These are phyloP conservation scores for Erodium texanum DNA, from an alignment of 441 rosid species.

Conservation along the genomic window DNA sequence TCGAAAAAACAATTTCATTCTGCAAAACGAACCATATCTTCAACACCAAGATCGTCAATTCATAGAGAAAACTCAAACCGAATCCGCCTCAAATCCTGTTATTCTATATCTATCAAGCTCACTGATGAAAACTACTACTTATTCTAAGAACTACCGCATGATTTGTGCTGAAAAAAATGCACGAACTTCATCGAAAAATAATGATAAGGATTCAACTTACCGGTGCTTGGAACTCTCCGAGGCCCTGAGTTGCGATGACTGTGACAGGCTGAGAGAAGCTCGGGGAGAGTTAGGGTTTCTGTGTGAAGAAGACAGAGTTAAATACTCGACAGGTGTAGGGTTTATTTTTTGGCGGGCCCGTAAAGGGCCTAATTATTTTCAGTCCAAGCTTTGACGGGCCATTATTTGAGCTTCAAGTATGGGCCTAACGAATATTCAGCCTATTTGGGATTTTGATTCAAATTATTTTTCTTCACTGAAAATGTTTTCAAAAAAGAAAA, in stretches of 20 bases:
- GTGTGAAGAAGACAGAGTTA: background rate
- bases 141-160: background rate
- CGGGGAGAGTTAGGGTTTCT: background rate
- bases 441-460: too few relatives aligned
- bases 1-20: background rate
- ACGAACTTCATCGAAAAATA: background rate
- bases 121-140: background rate
- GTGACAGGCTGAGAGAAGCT: too few relatives aligned
- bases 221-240: background rate
- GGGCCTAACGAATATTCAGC: background rate
- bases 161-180: background rate
- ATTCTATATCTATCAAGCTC: background rate
- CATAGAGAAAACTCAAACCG: background rate
- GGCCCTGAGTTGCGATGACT: background rate
- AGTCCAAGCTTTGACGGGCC: background rate
- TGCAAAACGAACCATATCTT: background rate
- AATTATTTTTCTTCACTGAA: too few relatives aligned
- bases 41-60: background rate
- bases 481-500: background rate
- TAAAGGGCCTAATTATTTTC: background rate
- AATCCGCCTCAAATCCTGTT: background rate
- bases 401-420: background rate
- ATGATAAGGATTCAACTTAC: background rate
- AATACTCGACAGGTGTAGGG: slow-evolving; percentile 1
- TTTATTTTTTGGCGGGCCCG: background rate